phyloP scores from a whole-genome alignment of 208 protist species.

The Trypanosoma grayi region DNA sequence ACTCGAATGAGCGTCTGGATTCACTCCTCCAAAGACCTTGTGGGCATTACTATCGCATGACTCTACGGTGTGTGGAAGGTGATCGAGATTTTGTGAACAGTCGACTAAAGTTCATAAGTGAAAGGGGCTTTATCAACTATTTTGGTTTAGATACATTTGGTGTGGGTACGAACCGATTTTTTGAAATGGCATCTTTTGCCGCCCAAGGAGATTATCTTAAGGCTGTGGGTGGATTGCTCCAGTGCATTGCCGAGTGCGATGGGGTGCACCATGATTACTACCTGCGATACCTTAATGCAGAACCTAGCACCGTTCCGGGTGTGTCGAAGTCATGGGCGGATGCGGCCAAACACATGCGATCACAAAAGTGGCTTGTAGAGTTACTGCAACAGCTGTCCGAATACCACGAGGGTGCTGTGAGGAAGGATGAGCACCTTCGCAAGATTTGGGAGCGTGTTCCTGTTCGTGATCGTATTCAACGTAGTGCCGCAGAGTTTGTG shows the following conservation, averaged over 20 bases:
- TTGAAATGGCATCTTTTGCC: slow-evolving; percentile 53
- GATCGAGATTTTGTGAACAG: slow-evolving; percentile 29
- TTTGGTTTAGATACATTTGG: slow-evolving; percentile 75
- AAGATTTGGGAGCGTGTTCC: slow-evolving; percentile 34
- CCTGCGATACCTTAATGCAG: slow-evolving; percentile 62
- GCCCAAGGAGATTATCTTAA: slow-evolving; percentile 28
- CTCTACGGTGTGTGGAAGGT: slow-evolving; percentile 65
- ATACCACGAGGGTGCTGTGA: slow-evolving; percentile 25
- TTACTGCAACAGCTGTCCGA: slow-evolving; percentile 31
- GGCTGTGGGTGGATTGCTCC: slow-evolving; percentile 50
- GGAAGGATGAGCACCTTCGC: slow-evolving; percentile 9
- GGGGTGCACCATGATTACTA: slow-evolving; percentile 62
- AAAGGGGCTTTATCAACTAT: slow-evolving; percentile 81
- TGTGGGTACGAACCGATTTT: slow-evolving; percentile 49
- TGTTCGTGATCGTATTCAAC: slow-evolving; percentile 14
- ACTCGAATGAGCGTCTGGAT: slow-evolving; percentile 19
- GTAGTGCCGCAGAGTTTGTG: slow-evolving; percentile 61
- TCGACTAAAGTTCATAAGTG: slow-evolving; percentile 24
- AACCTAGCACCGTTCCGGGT: slow-evolving; percentile 36
- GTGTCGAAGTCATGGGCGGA: slow-evolving; percentile 46
- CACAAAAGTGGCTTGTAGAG: slow-evolving; percentile 22
- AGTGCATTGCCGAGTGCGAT: slow-evolving; percentile 62
- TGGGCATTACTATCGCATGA: slow-evolving; percentile 50
- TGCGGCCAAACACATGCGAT: slow-evolving; percentile 31
- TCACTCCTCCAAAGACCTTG: slow-evolving; percentile 12